phyloP scores from a whole-genome alignment of 1,284 basidiomycete genomes.

The Ustilago bromivora region DNA sequence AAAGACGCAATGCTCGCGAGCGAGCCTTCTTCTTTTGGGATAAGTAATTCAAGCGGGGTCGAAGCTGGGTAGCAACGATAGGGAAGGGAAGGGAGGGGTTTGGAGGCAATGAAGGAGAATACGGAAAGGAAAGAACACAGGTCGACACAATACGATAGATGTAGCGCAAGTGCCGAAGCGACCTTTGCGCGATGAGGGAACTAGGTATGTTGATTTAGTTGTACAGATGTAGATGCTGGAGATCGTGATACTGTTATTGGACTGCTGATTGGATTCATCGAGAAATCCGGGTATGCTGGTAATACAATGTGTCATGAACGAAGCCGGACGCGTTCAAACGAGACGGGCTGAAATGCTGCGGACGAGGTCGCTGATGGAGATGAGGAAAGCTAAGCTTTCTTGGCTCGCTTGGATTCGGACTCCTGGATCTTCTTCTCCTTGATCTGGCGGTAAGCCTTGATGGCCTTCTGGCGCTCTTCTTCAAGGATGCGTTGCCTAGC shows the following conservation, averaged over 20 bases:
- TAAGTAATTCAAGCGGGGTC: slow-evolving; percentile 53
- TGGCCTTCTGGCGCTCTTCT: slow-evolving; percentile 56
- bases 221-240: slow-evolving; percentile 24
- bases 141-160: slow-evolving; percentile 10
- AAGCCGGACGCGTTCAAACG: neutral
- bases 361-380: neutral
- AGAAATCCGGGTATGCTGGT: slow-evolving; percentile 28
- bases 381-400: slow-evolving; percentile 18
- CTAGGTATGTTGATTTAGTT: slow-evolving; percentile 30
- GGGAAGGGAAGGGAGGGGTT: neutral
- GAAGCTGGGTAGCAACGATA: slow-evolving; percentile 8
- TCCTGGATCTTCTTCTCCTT: slow-evolving; percentile 55
- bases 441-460: slow-evolving; percentile 58
- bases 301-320: slow-evolving; percentile 3
- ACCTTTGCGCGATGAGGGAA: neutral
- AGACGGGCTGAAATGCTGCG: neutral
- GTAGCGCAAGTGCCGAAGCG: slow-evolving; percentile 1
- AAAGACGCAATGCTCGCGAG: slow-evolving; percentile 37
- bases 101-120: neutral
- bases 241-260: slow-evolving; percentile 2
- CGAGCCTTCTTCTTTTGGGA: slow-evolving; percentile 54
- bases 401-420: slow-evolving; percentile 32
- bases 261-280: neutral
- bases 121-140: neutral
- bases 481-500: slow-evolving; percentile 60